A percentile compares a stretch with the other conserved stretches of the same genome.
Evolutionary conservation across 2,329 filamentous ascomycete genomes (phyloP).

Genomic region (Monosporascus sp.): DNA sequence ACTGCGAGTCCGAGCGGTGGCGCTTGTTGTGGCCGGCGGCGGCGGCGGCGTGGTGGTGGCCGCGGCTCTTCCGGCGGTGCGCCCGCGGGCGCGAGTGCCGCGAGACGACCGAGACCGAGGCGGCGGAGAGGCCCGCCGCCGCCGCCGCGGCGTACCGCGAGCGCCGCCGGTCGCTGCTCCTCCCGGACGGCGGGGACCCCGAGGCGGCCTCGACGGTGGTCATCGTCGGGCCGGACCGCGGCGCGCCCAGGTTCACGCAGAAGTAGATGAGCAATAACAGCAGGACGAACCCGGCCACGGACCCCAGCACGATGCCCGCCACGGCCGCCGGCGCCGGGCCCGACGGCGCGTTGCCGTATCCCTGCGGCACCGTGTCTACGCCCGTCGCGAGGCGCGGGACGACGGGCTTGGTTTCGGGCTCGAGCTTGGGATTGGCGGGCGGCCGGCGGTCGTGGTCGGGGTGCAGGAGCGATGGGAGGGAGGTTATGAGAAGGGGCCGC

Average conservation of each 20-base stretch:
- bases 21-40: background rate
- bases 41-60: background rate
- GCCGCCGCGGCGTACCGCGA: slow-evolving; percentile 21
- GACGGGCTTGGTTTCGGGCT: slow-evolving; percentile 3
- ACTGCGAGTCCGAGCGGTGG: background rate
- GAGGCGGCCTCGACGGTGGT: background rate
- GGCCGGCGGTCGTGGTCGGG: slow-evolving; percentile 3
- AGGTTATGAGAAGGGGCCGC: background rate
- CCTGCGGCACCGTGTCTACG: slow-evolving; percentile 34
- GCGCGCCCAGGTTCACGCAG: slow-evolving; percentile 20
- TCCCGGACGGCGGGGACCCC: slow-evolving; percentile 20
- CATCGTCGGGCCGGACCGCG: too few relatives aligned
- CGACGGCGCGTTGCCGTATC: slow-evolving; percentile 37
- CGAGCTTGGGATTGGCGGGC: slow-evolving; percentile 7
- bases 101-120: slow-evolving; percentile 24
- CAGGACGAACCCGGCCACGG: slow-evolving; percentile 35
- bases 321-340: slow-evolving; percentile 28
- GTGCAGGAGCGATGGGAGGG: slow-evolving; percentile 5
- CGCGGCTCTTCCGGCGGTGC: slow-evolving; percentile 4
- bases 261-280: slow-evolving; percentile 23
- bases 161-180: slow-evolving; percentile 26
- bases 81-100: slow-evolving; percentile 19
- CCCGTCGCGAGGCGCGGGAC: slow-evolving; percentile 15
- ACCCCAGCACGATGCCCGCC: slow-evolving; percentile 30
- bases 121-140: slow-evolving; percentile 17